phyloP scores from a whole-genome alignment of 192 early-diverging fungal species.

The Linnemannia hyalina region DNA sequence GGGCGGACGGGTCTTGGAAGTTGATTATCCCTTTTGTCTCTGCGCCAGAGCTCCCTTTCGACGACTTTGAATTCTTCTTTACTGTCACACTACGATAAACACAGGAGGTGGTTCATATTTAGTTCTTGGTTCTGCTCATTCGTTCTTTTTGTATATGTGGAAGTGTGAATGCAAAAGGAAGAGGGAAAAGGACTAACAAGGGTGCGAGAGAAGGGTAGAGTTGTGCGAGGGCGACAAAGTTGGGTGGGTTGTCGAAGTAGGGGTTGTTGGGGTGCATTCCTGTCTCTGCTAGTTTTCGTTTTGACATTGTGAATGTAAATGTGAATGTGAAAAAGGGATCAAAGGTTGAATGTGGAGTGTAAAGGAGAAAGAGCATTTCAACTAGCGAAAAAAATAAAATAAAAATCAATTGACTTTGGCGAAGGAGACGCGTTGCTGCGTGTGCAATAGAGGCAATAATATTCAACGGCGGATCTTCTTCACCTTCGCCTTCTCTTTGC shows the following conservation, averaged over 20 bases:
- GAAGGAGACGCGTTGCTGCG: too few relatives aligned
- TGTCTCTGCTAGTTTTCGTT: slow-evolving; percentile 27
- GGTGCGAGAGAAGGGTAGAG: slow-evolving; percentile 61
- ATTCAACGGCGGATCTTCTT: too few relatives aligned
- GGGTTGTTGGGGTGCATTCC: slow-evolving; percentile 74
- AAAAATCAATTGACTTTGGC: too few relatives aligned
- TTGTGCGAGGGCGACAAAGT: slow-evolving; percentile 67
- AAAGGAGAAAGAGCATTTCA: background rate
- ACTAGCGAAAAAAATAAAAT: too few relatives aligned
- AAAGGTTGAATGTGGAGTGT: background rate
- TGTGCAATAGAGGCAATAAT: too few relatives aligned
- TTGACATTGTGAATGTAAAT: slow-evolving; percentile 21
- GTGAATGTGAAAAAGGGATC: background rate
- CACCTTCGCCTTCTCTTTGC: too few relatives aligned
- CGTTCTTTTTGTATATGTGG: background rate
- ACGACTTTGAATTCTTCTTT: background rate
- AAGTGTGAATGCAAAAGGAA: background rate
- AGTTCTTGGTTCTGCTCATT: too few relatives aligned
- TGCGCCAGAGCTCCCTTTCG: background rate
- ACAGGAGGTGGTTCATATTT: too few relatives aligned
- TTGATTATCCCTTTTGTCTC: slow-evolving; percentile 57
- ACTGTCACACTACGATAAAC: slow-evolving; percentile 23
- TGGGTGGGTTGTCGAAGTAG: slow-evolving; percentile 65
- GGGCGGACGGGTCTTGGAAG: slow-evolving; percentile 74
- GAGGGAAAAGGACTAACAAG: slow-evolving; percentile 44